phyloP scores from a whole-genome alignment of 2,329 filamentous ascomycete species.

The Ceratocystiopsis brevicomis region DNA sequence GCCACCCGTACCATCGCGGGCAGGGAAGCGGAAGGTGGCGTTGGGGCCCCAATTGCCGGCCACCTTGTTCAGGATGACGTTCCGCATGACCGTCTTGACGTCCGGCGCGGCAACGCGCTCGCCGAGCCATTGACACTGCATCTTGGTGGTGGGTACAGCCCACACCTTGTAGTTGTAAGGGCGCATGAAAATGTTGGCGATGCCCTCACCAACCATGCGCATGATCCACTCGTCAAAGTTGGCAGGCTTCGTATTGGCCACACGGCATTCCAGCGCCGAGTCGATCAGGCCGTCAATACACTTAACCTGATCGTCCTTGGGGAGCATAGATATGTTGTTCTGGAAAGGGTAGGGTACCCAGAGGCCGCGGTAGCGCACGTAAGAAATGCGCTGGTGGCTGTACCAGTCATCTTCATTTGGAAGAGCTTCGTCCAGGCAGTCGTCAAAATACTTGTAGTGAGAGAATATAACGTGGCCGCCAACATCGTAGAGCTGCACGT shows the following conservation, averaged over 20 bases:
- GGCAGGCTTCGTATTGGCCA: conserved; percentile 79
- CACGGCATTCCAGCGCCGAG: conserved; percentile 69
- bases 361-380: conserved; percentile 86
- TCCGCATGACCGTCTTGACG: conserved; percentile 81
- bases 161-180: conserved; percentile 99
- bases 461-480: conserved; percentile 98
- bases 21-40: conserved; percentile 94
- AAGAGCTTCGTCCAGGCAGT: conserved; percentile 92
- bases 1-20: conserved; percentile 83
- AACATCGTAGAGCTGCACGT: conserved; percentile 77
- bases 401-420: conserved; percentile 93
- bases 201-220: conserved; percentile 70
- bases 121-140: conserved; percentile 97
- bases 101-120: conserved; percentile 96
- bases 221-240: conserved; percentile 98
- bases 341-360: conserved; percentile 99
- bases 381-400: conserved; percentile 94
- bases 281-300: conserved; percentile 95
- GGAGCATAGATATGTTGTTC: conserved; percentile 98
- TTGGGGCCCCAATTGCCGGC: conserved; percentile 98
- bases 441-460: conserved; percentile 99
- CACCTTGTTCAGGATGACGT: conserved; percentile 88
- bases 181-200: conserved; percentile 94
- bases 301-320: conserved; percentile 89
- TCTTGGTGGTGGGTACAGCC: conserved; percentile 97